Evolutionary conservation across 805 yeast species (phyloP), one percentile per base, ranked within the genome.

Genomic region (Candida nemodendra): DNA sequence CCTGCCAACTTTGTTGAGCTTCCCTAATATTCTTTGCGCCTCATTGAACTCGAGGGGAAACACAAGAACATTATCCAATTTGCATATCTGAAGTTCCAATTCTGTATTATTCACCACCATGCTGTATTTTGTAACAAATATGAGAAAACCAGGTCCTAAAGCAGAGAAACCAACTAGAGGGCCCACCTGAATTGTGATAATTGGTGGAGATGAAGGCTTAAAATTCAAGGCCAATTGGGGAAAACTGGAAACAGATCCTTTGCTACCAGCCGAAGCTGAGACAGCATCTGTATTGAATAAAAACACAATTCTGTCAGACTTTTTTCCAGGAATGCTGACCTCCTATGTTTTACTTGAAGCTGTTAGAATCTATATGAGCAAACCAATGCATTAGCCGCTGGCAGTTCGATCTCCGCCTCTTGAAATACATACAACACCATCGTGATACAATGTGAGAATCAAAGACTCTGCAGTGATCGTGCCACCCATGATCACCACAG

Each of bases 71-170:
- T 44, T 52, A n/a, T 32, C 27, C 12, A 54, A 44, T 30, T 32
- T 39, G 29, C 36, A 18, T 13, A 53, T 35, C 4, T 23, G 13
- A 9, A 48, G 26, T 4, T 28, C 29, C 3, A 36, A 13, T 3
- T 28, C 38, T 4, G 34, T 13, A 18, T 38, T 21, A 14, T 26
- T 25, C 9, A 46, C 29, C 2, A 32, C 38, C 3, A 29, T n/a
- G 9, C 12, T 9, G 11, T 34, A 28, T 13, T 44, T 30, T 6
- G 52, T 39, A 17, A 46, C 49, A 36, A 51, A 47, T 9, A 54
- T 29, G 23, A 54, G 39, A 30, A 41, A 44, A 4, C 53, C 54
- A 9, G 36, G 32, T 14, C 49, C 48, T 18, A 51, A 24, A 11
- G 25, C 30, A 13, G 41, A 32, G 22, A 26, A 42, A 1, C 57